phyloP scores from a whole-genome alignment of 768 basidiomycete genomes.

The Agrocybe chaxingu region DNA sequence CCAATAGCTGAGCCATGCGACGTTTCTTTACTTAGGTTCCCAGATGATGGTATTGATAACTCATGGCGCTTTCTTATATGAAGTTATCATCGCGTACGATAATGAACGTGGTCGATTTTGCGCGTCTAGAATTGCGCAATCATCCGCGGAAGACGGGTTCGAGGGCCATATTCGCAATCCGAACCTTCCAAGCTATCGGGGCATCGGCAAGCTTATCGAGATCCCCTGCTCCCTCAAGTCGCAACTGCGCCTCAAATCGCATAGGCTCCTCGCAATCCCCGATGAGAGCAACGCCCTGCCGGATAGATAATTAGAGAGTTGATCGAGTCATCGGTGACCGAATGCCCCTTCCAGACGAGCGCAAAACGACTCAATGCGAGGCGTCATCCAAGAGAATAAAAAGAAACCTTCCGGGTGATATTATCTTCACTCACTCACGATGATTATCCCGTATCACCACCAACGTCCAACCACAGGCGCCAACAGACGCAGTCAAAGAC shows the following conservation, averaged over 20 bases:
- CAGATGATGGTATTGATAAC: conserved; percentile 6
- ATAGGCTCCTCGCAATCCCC: conserved; percentile 10
- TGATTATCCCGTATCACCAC: conserved; percentile 7
- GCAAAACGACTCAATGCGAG: neutral
- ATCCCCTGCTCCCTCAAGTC: conserved; percentile 11
- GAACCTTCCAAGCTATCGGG: conserved; percentile 40
- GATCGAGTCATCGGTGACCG: conserved; percentile 16
- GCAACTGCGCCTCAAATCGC: conserved; percentile 14
- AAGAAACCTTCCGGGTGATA: neutral
- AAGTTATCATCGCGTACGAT: conserved; percentile 23
- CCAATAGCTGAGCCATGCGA: conserved; percentile 25
- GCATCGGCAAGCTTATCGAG: conserved; percentile 35
- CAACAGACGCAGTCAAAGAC: conserved; percentile 22
- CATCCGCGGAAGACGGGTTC: conserved; percentile 45
- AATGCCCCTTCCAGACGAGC: neutral
- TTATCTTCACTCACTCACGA: conserved; percentile 12
- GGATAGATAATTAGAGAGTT: conserved; percentile 13
- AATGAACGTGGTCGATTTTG: conserved; percentile 28
- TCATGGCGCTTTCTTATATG: conserved; percentile 21
- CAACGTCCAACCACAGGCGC: conserved; percentile 17
- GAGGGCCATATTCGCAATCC: conserved; percentile 33
- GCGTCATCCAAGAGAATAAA: neutral
- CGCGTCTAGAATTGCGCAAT: conserved; percentile 35
- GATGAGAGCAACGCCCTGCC: conserved; percentile 14
- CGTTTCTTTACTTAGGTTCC: conserved; percentile 17